phyloP scores from a whole-genome alignment of 75 land plant genomes.

The Isoetes taiwanensis region DNA sequence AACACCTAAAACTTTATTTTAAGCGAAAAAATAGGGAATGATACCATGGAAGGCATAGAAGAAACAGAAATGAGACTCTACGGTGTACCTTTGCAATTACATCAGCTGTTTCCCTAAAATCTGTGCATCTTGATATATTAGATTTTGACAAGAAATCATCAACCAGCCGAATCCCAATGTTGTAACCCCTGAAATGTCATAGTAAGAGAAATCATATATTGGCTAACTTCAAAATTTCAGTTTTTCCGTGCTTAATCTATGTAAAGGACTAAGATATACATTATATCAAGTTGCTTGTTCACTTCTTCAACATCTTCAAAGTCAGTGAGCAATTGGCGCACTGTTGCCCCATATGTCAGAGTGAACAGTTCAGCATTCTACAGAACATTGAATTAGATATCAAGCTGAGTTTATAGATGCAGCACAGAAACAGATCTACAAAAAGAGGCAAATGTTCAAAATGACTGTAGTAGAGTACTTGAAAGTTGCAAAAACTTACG shows the following conservation, averaged over 20 bases:
- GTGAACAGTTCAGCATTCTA: constrained; percentile 95
- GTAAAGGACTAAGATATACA: constrained; percentile 23
- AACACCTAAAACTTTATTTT: too few species aligned
- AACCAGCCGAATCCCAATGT: constrained; percentile 75
- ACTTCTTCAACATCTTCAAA: constrained; percentile 93
- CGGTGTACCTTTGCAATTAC: constrained; percentile 74
- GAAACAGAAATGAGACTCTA: background rate
- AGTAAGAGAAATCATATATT: background rate
- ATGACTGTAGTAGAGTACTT: too few species aligned
- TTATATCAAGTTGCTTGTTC: constrained; percentile 92
- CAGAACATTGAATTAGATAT: too few species aligned
- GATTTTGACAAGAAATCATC: constrained; percentile 91
- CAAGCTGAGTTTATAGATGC: too few species aligned
- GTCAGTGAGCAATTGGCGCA: constrained; percentile 85
- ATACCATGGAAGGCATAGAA: background rate
- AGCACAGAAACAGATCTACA: too few species aligned
- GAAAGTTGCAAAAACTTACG: too few species aligned
- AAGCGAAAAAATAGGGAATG: too few species aligned
- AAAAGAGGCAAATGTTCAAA: too few species aligned
- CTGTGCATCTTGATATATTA: constrained; percentile 69
- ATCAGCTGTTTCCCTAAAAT: constrained; percentile 88
- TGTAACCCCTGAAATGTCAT: constrained; percentile 62
- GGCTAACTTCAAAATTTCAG: background rate
- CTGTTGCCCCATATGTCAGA: constrained; percentile 84
- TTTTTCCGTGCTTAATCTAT: background rate